Base-by-base conservation (phyloP, 495 filamentous ascomycete species). In the Penicillium bialowiezense region DNA sequence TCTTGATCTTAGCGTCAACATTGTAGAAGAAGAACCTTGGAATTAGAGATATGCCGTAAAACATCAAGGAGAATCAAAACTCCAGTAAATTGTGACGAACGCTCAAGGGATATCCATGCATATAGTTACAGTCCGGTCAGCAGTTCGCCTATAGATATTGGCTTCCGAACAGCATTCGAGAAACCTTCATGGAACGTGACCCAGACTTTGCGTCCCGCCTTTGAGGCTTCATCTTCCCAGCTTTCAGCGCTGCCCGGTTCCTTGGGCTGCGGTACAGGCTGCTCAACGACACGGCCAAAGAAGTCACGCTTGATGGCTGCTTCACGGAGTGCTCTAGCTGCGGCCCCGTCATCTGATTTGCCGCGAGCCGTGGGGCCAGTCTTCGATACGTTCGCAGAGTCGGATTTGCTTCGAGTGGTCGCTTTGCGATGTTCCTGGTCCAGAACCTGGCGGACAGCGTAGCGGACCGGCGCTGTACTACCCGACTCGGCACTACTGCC, bases 181-280 rank as follows among this genome's bases (percentile, higher is more conserved):
- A 89, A 86, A n/a, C 93, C 93, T 69, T 97, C 93, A 60, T 97
- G 86, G 64, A 87, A 98, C 51, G 85, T 96, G 18, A 96, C 84
- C 92, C 93, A 98, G 9, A 95, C 85, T 61, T 83, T 85, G 17
- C 69, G 71, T 37, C 80, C 81, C 36, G 70, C 56, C 37, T 70
- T 68, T 3, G 54, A 67, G 44, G 46, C 42, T 23, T 73, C 71
- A 38, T 65, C 63, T 38, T 51, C 56, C 37, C 60, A 58, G 49
- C 65, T 53, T 13, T 44, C 51, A 38, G 39, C 39, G 14, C 44
- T 38, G 20, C 44, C 45, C 7, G 23, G 28, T 3, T 59, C 57
- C 8, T 38, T 51, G 7, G 52, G 70, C 54, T 62, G 58, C 13
- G 72, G 61, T 40, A 61, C 54, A 19, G 70, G 64, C 19, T 78